phyloP scores from a whole-genome alignment of 2,329 filamentous ascomycete genomes.

The Xylariaceae sp. region DNA sequence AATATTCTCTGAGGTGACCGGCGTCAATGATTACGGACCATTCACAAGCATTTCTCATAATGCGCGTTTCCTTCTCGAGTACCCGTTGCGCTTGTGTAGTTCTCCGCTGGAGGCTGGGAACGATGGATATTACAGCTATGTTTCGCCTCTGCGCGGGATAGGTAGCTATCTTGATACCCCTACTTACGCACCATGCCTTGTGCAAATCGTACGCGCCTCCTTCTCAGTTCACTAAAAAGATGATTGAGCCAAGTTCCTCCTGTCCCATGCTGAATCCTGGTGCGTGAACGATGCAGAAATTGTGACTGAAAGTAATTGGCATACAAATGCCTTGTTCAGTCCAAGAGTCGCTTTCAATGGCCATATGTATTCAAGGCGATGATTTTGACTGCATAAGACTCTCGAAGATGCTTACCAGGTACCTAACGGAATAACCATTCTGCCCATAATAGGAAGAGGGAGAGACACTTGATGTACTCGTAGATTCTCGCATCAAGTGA shows the following conservation, averaged over 20 bases:
- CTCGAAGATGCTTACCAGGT: too few relatives aligned
- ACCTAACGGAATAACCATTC: too few relatives aligned
- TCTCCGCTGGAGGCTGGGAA: not conserved
- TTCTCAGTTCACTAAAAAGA: not conserved
- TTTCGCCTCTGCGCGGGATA: not conserved
- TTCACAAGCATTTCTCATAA: conserved; percentile 38
- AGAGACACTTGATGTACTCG: not conserved
- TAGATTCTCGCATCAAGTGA: not conserved
- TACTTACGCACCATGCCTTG: not conserved
- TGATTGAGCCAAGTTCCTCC: not conserved
- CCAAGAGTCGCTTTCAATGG: too few relatives aligned
- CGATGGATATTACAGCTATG: conserved; percentile 2
- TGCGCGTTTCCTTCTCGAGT: conserved; percentile 2
- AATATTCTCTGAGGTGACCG: conserved; percentile 44
- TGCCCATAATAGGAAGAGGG: not conserved
- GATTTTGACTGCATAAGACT: too few relatives aligned
- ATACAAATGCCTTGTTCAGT: too few relatives aligned
- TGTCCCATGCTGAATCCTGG: not conserved
- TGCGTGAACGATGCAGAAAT: not conserved
- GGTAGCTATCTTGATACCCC: conserved; percentile 6
- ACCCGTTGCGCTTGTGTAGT: conserved; percentile 6
- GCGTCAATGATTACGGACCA: conserved; percentile 60
- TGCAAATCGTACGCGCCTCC: conserved; percentile 1
- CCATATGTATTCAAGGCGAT: too few relatives aligned
- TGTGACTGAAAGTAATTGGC: too few relatives aligned